Base-by-base conservation (phyloP, 1,284 basidiomycete species). In the Anthracocystis panici-leucophaei region DNA sequence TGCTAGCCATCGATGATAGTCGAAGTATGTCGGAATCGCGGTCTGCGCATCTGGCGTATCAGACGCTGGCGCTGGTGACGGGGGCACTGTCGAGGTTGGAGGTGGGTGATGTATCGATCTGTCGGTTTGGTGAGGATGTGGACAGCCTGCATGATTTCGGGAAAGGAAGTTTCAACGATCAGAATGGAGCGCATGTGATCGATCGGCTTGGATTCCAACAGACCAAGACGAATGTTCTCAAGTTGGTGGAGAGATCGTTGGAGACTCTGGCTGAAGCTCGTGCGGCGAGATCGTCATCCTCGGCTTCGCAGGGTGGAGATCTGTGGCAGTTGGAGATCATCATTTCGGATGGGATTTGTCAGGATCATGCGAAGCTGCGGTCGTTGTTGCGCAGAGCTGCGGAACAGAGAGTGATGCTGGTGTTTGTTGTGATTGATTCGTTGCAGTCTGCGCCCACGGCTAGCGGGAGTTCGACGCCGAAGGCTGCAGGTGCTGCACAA, bases 271-370 rank as follows among this genome's bases (percentile, higher is more conserved):
- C 92, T 9, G 74, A 82, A 25, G 94, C 31, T 87, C 73, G 93
- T 48, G 92, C 92, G 80, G 88, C 89, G 57, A 89, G 90, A 35
- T 89, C 90, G n/a, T 71, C 74, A 0, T 75, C 71, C 6, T 65
- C 65, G 4, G 71, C 71, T 18, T 71, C 75, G 27, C 64, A 70
- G 12, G 82, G 85, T 6, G 89, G 90, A 2, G 95, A 98, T 75
- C 88, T 99, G 25, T 99, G 97, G 97, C 97, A 99, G 85, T 89
- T 99, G 58, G 91, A 97, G 86, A 95, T 99, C 87, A 97, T 99
- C 88, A 94, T 99, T 75, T 98, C 95, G 20, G 97, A 99, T 84
- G 97, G 97, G 33, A 93, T 98, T 75, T 98, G 95, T 85, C 94
- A 98, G 86, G 94, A 98, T 84, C 95, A 98, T 85, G 93, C 94